Conservation (phyloP, 2,329 filamentous ascomycete genomes). For the Mariannaea elegans region DNA sequence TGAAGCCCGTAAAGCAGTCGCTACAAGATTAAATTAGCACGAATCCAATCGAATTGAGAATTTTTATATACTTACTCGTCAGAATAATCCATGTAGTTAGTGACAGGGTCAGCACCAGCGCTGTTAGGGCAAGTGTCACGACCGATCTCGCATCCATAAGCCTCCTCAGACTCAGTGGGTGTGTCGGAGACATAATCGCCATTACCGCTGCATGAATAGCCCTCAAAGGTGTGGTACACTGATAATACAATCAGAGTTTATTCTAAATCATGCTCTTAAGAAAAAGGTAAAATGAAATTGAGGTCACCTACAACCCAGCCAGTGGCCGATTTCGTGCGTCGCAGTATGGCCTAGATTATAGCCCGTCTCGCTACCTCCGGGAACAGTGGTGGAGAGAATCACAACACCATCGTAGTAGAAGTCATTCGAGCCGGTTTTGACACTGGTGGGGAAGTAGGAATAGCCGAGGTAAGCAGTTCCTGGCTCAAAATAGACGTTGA, state of each 20-base stretch:
- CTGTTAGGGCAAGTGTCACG: slow-evolving; percentile 46
- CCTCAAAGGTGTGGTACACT: slow-evolving; percentile 53
- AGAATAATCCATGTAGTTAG: slow-evolving; percentile 52
- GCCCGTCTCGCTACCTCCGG: slow-evolving; percentile 47
- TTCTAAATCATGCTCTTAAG: neutral
- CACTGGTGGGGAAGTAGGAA: slow-evolving; percentile 54
- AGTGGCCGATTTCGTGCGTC: slow-evolving; percentile 51
- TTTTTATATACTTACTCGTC: slow-evolving; percentile 47
- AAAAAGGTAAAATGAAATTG: neutral
- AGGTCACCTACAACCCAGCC: slow-evolving; percentile 45
- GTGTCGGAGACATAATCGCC: slow-evolving; percentile 54
- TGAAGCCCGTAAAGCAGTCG: slow-evolving; percentile 37
- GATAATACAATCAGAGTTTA: neutral
- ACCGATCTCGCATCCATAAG: slow-evolving; percentile 47
- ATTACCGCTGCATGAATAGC: slow-evolving; percentile 38
- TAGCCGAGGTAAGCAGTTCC: slow-evolving; percentile 46
- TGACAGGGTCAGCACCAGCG: slow-evolving; percentile 46
- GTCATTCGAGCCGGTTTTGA: slow-evolving; percentile 14
- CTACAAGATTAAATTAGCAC: neutral
- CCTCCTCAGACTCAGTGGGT: slow-evolving; percentile 45
- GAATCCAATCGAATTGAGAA: rapidly evolving
- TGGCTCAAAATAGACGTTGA: slow-evolving; percentile 47
- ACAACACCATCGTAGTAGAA: slow-evolving; percentile 53
- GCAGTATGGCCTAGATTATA: slow-evolving; percentile 43
- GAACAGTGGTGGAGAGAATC: slow-evolving; percentile 48